phyloP scores from a whole-genome alignment of 2,329 filamentous ascomycete genomes.

The Elsinoe arachidis region DNA sequence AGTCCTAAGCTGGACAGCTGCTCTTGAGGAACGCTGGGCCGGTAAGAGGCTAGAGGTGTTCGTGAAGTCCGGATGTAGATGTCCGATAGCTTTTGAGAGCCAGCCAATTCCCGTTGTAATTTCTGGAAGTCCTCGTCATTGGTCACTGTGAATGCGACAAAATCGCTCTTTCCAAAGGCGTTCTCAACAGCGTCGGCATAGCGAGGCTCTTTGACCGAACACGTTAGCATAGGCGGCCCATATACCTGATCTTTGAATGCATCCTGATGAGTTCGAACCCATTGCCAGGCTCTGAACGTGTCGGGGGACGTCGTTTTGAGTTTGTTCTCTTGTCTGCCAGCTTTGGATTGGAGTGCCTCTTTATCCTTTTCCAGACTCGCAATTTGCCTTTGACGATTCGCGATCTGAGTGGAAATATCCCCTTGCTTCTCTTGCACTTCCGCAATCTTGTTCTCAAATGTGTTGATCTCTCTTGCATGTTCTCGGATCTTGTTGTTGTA shows the following conservation, averaged over 20 bases:
- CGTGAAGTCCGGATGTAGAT: conserved; percentile 61
- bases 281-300: conserved; percentile 64
- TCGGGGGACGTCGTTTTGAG: conserved; percentile 55
- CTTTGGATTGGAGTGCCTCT: conserved; percentile 58
- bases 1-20: conserved; percentile 56
- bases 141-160: conserved; percentile 64
- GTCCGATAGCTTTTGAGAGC: conserved; percentile 56
- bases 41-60: conserved; percentile 47
- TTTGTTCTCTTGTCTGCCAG: conserved; percentile 63
- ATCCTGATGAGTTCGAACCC: conserved; percentile 64
- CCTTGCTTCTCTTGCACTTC: conserved; percentile 21
- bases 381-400: conserved; percentile 30
- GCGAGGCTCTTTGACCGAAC: conserved; percentile 64
- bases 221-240: conserved; percentile 71
- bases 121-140: conserved; percentile 64
- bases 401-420: conserved; percentile 24
- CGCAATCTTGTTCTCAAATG: conserved; percentile 37
- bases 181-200: conserved; percentile 57
- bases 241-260: conserved; percentile 69
- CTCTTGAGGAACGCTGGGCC: conserved; percentile 45
- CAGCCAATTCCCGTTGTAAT: conserved; percentile 58
- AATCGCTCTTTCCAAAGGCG: conserved; percentile 45
- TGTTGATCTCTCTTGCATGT: conserved; percentile 39
- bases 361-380: conserved; percentile 42
- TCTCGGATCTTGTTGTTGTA: conserved; percentile 67